phyloP scores from a whole-genome alignment of 2,329 filamentous ascomycete genomes.

The Colletotrichum sp. region DNA sequence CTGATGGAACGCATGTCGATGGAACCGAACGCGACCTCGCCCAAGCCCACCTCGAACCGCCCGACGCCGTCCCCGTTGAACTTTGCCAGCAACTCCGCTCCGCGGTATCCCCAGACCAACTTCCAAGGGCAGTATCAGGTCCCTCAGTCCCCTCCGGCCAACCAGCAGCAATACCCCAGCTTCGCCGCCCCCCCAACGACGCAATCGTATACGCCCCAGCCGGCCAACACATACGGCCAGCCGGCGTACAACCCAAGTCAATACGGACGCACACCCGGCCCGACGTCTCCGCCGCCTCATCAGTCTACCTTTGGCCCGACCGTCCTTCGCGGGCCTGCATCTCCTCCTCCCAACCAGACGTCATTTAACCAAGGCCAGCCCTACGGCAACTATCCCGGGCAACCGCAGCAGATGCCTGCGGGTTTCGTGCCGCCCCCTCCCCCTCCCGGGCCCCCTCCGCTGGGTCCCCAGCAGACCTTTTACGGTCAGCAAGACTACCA shows the following conservation, averaged over 20 bases:
- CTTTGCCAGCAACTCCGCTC: constrained; percentile 34
- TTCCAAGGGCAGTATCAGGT: constrained; percentile 65
- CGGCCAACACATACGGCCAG: constrained; percentile 51
- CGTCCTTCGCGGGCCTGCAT: constrained; percentile 47
- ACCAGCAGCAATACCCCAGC: constrained; percentile 47
- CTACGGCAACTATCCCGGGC: constrained; percentile 37
- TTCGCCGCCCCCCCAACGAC: constrained; percentile 47
- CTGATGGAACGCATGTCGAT: constrained; percentile 97
- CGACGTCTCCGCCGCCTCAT: constrained; percentile 68
- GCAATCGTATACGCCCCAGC: constrained; percentile 38
- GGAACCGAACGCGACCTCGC: constrained; percentile 60
- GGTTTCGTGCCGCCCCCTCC: constrained; percentile 69
- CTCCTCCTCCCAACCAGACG: constrained; percentile 64
- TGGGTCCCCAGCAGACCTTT: constrained; percentile 68
- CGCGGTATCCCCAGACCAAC: constrained; percentile 59
- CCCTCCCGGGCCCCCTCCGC: constrained; percentile 65
- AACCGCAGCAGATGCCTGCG: constrained; percentile 47
- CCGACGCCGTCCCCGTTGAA: constrained; percentile 39
- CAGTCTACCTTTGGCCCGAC: constrained; percentile 56
- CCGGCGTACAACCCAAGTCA: constrained; percentile 63
- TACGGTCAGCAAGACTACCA: constrained; percentile 44
- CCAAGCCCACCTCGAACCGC: constrained; percentile 36
- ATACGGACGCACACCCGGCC: constrained; percentile 62
- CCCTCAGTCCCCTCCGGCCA: constrained; percentile 60
- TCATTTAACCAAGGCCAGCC: constrained; percentile 43